These are phyloP conservation scores for Kuraishia capsulata DNA, from an alignment of 805 yeast genomes.

Conservation along the genomic window DNA sequence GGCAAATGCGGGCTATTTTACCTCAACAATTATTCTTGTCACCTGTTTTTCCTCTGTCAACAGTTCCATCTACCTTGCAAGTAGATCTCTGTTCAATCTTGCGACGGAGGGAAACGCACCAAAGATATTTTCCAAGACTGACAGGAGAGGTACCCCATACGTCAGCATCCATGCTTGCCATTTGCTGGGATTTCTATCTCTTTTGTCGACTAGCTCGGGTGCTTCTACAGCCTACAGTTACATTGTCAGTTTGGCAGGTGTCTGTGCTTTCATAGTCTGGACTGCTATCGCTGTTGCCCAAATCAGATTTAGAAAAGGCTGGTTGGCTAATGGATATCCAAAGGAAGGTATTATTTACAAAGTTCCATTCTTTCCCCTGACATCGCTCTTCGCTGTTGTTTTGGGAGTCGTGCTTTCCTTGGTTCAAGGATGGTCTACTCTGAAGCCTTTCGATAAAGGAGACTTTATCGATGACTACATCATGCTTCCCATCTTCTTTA, in stretches of 20 bases:
- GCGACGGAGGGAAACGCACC: slow-evolving; percentile 57
- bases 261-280: slow-evolving; percentile 64
- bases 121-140: slow-evolving; percentile 37
- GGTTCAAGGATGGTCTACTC: slow-evolving; percentile 60
- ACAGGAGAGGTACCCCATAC: slow-evolving; percentile 56
- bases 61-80: slow-evolving; percentile 59
- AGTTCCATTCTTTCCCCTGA: slow-evolving; percentile 41
- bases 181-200: slow-evolving; percentile 43
- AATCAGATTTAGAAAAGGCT: slow-evolving; percentile 43
- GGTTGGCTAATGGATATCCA: slow-evolving; percentile 31
- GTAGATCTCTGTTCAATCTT: slow-evolving; percentile 57
- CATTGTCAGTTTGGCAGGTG: slow-evolving; percentile 56
- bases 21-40: slow-evolving; percentile 53
- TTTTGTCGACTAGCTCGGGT: slow-evolving; percentile 49
- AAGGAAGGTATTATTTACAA: slow-evolving; percentile 43
- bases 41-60: slow-evolving; percentile 65
- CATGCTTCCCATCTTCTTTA: slow-evolving; percentile 45
- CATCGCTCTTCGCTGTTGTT: slow-evolving; percentile 38
- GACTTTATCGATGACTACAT: slow-evolving; percentile 53
- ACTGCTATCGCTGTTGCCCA: slow-evolving; percentile 49
- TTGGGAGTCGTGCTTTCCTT: slow-evolving; percentile 44
- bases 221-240: slow-evolving; percentile 52
- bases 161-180: slow-evolving; percentile 48
- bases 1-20: slow-evolving; percentile 39
- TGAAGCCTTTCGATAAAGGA: slow-evolving; percentile 51